Evolutionary conservation across 257 asterid species (phyloP).

Genomic region (Avicennia marina): DNA sequence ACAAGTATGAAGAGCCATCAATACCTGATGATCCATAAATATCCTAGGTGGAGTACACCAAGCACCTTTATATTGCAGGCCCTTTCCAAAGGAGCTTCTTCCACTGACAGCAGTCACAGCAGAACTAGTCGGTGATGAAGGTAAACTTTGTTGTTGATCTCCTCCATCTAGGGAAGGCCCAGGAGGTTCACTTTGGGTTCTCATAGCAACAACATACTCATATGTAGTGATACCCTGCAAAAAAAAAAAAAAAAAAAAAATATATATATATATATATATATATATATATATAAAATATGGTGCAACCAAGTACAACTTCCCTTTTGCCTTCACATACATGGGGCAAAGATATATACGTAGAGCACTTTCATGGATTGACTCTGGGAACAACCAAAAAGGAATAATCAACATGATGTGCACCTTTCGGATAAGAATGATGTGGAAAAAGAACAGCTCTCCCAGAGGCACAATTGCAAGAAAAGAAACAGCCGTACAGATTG

Average conservation of each 20-base stretch:
- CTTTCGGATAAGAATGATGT: constrained; percentile 87
- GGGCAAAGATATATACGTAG: no score
- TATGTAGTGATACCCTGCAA: constrained; percentile 90
- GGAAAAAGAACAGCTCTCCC: constrained; percentile 93
- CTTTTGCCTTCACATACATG: no score
- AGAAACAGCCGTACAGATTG: constrained; percentile 78
- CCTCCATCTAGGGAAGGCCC: constrained; percentile 82
- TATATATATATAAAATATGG: no score
- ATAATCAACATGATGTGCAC: constrained; percentile 27
- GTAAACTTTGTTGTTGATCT: constrained; percentile 82
- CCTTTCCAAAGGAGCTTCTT: constrained; percentile 90
- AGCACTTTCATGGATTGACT: no score
- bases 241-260: neutral
- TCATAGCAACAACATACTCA: constrained; percentile 90
- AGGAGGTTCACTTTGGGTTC: constrained; percentile 90
- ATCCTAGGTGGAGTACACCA: constrained; percentile 99
- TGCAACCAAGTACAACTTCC: no score
- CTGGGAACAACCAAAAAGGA: neutral
- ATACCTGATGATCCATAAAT: constrained; percentile 94
- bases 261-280: no score
- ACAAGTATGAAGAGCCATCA: neutral
- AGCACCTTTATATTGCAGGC: constrained; percentile 88
- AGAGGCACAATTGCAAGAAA: constrained; percentile 83
- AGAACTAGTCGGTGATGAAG: constrained; percentile 90
- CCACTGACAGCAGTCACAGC: constrained; percentile 95